Conservation (phyloP, 257 asterid genomes). For the Buddleja alternifolia region DNA sequence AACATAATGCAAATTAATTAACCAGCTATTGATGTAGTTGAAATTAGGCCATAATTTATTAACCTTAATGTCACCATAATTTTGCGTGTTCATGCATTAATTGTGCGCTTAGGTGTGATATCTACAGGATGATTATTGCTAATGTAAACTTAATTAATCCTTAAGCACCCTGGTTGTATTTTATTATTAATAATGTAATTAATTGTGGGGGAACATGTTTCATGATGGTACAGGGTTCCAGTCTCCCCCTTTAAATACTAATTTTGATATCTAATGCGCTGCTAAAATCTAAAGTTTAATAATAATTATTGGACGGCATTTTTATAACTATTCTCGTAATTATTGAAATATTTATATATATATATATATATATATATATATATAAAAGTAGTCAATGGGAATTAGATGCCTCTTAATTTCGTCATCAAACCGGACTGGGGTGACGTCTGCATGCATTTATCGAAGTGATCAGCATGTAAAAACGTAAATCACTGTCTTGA, state of each 20-base stretch:
- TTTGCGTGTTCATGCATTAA: background rate
- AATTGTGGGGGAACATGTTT: background rate
- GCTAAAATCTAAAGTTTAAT: background rate
- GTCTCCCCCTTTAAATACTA: background rate
- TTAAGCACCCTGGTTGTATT: background rate
- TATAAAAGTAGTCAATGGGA: background rate
- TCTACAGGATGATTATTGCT: too few relatives aligned
- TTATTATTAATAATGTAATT: too few relatives aligned
- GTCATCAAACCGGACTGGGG: background rate
- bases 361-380: too few relatives aligned
- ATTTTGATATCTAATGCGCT: background rate
- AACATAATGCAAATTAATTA: too few relatives aligned
- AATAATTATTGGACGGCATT: background rate
- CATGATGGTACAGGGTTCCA: background rate
- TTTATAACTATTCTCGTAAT: background rate
- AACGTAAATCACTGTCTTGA: background rate
- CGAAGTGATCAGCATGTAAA: background rate
- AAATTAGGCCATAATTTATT: background rate
- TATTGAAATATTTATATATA: too few relatives aligned
- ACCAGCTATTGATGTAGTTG: background rate
- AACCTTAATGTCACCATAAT: background rate
- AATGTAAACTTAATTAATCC: background rate
- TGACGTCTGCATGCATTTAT: background rate
- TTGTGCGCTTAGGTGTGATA: too few relatives aligned
- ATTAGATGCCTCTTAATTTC: background rate